Evolutionary conservation across 2,329 filamentous ascomycete species (phyloP).

Genomic region (Colletotrichum acutatum): DNA sequence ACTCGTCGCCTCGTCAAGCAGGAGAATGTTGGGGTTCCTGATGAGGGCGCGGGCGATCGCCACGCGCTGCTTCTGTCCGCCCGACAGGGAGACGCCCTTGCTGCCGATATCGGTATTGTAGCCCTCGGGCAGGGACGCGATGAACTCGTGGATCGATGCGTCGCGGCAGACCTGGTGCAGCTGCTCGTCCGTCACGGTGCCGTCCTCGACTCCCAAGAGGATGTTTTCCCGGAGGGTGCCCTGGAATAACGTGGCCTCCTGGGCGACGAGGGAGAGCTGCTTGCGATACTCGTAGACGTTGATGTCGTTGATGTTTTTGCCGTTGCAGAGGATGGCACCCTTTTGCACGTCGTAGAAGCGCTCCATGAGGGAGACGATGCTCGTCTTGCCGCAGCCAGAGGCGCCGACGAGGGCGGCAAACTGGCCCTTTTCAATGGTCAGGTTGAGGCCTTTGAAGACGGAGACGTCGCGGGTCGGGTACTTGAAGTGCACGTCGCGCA

Average conservation of each 20-base stretch:
- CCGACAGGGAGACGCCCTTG: constrained; percentile 73
- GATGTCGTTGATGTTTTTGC: constrained; percentile 66
- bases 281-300: constrained; percentile 72
- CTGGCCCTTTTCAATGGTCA: constrained; percentile 75
- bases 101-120: constrained; percentile 76
- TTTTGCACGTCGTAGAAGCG: constrained; percentile 76
- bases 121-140: constrained; percentile 72
- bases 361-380: constrained; percentile 73
- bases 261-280: constrained; percentile 76
- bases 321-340: constrained; percentile 74
- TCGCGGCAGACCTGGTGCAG: constrained; percentile 66
- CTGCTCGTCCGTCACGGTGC: constrained; percentile 60
- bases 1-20: constrained; percentile 80
- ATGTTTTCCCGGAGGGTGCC: constrained; percentile 75
- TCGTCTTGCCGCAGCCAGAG: constrained; percentile 79
- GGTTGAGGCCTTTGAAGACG: constrained; percentile 69
- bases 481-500: constrained; percentile 67
- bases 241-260: constrained; percentile 79
- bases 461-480: constrained; percentile 68
- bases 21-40: constrained; percentile 71
- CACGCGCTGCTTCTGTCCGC: constrained; percentile 79
- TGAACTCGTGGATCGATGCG: constrained; percentile 78
- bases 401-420: constrained; percentile 78
- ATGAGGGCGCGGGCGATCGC: constrained; percentile 77
- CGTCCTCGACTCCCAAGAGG: constrained; percentile 69